Evolutionary conservation across 2,329 filamentous ascomycete genomes (phyloP).

Genomic region (Colletotrichum eleusines): DNA sequence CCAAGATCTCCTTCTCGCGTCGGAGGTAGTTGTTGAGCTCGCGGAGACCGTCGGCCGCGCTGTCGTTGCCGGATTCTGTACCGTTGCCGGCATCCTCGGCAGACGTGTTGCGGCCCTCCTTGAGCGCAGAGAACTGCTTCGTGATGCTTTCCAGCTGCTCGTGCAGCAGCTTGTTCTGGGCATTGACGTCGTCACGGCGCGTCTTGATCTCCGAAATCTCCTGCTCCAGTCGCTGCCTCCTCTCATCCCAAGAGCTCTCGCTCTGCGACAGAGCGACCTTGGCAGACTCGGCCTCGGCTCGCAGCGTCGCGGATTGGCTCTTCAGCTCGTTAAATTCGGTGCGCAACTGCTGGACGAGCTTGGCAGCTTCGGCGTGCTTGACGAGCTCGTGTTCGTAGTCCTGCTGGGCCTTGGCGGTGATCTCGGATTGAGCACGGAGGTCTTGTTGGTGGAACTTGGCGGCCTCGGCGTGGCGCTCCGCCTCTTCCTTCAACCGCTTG

Average conservation of each 20-base stretch:
- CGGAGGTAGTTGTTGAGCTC: constrained; percentile 93
- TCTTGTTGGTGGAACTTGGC: constrained; percentile 91
- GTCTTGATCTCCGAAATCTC: constrained; percentile 84
- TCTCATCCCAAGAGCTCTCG: constrained; percentile 89
- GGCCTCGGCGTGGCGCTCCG: constrained; percentile 81
- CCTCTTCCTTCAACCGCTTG: constrained; percentile 83
- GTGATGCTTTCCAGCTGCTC: constrained; percentile 88
- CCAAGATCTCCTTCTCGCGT: constrained; percentile 96
- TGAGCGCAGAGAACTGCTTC: constrained; percentile 81
- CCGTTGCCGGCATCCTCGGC: constrained; percentile 61
- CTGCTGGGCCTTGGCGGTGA: constrained; percentile 91
- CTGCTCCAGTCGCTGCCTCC: constrained; percentile 82
- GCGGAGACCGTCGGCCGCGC: constrained; percentile 77
- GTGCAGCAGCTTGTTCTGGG: constrained; percentile 92
- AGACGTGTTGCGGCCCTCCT: constrained; percentile 62
- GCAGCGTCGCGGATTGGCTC: constrained; percentile 79
- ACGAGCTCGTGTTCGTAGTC: constrained; percentile 95
- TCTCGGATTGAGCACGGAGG: constrained; percentile 91
- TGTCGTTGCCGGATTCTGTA: constrained; percentile 56
- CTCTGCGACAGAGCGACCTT: constrained; percentile 83
- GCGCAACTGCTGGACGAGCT: constrained; percentile 82
- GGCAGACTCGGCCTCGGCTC: constrained; percentile 86
- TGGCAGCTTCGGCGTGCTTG: constrained; percentile 96
- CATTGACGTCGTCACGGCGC: constrained; percentile 84
- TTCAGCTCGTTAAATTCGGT: constrained; percentile 85